phyloP scores from a whole-genome alignment of 1,284 basidiomycete species.

The Malassezia slooffiae region DNA sequence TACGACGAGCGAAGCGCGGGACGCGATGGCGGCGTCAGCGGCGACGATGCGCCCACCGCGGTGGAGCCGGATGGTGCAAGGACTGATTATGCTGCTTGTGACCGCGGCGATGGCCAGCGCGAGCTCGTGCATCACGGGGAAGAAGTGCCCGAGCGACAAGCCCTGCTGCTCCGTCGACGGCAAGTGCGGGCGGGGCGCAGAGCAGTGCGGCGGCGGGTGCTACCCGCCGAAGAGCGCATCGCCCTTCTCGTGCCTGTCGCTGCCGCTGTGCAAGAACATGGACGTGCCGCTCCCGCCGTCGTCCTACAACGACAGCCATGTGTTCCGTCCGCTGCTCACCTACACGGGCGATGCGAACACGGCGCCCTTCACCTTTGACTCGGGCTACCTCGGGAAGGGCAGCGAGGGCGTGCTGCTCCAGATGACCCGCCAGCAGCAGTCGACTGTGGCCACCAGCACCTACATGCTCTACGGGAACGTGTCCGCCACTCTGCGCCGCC shows the following conservation, averaged over 20 bases:
- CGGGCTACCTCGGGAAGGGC: constrained; percentile 29
- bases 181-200: constrained; percentile 30
- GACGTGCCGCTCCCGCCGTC: constrained; percentile 20
- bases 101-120: too few relatives aligned
- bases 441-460: constrained; percentile 33
- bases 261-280: constrained; percentile 28
- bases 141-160: constrained; percentile 18
- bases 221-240: constrained; percentile 26
- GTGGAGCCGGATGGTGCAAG: too few relatives aligned
- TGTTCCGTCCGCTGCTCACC: constrained; percentile 33
- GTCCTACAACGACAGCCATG: constrained; percentile 23
- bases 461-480: constrained; percentile 39
- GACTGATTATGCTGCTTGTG: too few relatives aligned
- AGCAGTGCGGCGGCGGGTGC: constrained; percentile 38
- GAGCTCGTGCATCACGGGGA: not conserved
- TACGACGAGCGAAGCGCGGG: too few relatives aligned
- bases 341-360: constrained; percentile 30
- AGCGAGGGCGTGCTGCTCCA: constrained; percentile 34
- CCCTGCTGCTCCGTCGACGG: constrained; percentile 34
- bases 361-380: constrained; percentile 32
- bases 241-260: constrained; percentile 29
- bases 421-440: constrained; percentile 22
- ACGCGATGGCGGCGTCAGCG: too few relatives aligned
- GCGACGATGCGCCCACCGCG: too few relatives aligned
- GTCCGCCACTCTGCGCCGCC: constrained; percentile 26